phyloP scores from a whole-genome alignment of 352 stramenopile genomes.

The Elongisporangium senticosum region DNA sequence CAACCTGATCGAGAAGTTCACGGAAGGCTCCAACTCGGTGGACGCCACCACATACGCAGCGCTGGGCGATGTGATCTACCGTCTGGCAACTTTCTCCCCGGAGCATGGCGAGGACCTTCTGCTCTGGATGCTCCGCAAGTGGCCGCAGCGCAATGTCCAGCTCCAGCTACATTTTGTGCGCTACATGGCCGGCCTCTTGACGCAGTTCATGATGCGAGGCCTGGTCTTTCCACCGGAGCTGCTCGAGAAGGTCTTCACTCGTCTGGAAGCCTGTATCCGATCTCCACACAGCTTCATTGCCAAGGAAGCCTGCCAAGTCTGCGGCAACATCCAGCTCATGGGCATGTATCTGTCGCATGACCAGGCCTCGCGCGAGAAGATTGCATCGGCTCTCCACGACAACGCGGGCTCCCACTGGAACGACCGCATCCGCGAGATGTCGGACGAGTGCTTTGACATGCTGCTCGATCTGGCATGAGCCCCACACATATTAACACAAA shows the following conservation, averaged over 20 bases:
- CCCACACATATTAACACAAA: slow-evolving; percentile 7
- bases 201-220: slow-evolving; percentile 52
- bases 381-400: slow-evolving; percentile 58
- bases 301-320: slow-evolving; percentile 61
- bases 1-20: slow-evolving; percentile 65
- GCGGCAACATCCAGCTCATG: slow-evolving; percentile 60
- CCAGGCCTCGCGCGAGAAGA: slow-evolving; percentile 44
- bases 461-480: slow-evolving; percentile 69
- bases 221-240: slow-evolving; percentile 45
- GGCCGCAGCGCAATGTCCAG: slow-evolving; percentile 66
- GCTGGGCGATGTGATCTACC: slow-evolving; percentile 57
- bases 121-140: slow-evolving; percentile 66
- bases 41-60: slow-evolving; percentile 61
- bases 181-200: slow-evolving; percentile 52
- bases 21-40: slow-evolving; percentile 48
- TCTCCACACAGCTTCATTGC: slow-evolving; percentile 72
- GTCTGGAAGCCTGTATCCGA: slow-evolving; percentile 43
- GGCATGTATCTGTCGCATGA: slow-evolving; percentile 59
- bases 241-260: slow-evolving; percentile 41
- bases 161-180: slow-evolving; percentile 73
- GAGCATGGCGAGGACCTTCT: slow-evolving; percentile 58
- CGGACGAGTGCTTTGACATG: slow-evolving; percentile 77
- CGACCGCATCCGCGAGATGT: slow-evolving; percentile 66
- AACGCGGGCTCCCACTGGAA: slow-evolving; percentile 72
- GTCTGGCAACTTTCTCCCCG: slow-evolving; percentile 52